Conservation (phyloP, 2,329 filamentous ascomycete genomes). For the Alternaria brassicae region DNA sequence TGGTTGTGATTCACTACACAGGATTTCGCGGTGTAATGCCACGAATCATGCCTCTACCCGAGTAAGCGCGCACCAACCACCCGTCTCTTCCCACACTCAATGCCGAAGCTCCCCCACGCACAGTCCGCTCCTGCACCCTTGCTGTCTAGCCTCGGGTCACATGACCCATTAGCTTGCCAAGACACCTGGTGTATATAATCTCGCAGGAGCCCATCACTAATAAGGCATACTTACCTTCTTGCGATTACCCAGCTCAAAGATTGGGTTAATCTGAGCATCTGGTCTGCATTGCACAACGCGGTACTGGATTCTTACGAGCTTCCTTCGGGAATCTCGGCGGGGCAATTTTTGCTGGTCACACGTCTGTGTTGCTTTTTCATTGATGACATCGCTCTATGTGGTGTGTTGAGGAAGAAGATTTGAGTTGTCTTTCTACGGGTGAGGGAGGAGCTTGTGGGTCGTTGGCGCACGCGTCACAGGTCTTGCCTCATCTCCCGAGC, state of each 20-base stretch:
- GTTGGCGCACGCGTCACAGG: background rate
- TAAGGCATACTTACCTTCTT: slow-evolving; percentile 43
- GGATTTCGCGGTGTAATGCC: no score
- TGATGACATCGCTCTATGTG: slow-evolving; percentile 40
- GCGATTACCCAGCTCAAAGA: slow-evolving; percentile 42
- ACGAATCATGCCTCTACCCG: background rate
- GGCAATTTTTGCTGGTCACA: slow-evolving; percentile 41
- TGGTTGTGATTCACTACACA: no score
- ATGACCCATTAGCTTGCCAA: background rate
- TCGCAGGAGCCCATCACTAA: background rate
- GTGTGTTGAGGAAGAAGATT: slow-evolving; percentile 48
- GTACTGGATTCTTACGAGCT: slow-evolving; percentile 41
- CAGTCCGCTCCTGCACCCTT: background rate
- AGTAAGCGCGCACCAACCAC: background rate
- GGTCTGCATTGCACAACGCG: slow-evolving; percentile 50
- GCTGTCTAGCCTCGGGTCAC: background rate
- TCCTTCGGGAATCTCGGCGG: slow-evolving; percentile 47
- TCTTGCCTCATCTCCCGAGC: background rate
- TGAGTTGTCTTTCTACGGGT: background rate
- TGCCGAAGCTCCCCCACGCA: background rate
- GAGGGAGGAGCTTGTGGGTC: background rate
- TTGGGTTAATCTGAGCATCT: slow-evolving; percentile 36
- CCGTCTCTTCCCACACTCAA: background rate
- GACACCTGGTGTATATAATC: background rate
- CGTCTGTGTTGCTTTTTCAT: slow-evolving; percentile 44